Evolutionary conservation across 1,139 yeast species (phyloP).

Genomic region (Debaryomyces sp.): DNA sequence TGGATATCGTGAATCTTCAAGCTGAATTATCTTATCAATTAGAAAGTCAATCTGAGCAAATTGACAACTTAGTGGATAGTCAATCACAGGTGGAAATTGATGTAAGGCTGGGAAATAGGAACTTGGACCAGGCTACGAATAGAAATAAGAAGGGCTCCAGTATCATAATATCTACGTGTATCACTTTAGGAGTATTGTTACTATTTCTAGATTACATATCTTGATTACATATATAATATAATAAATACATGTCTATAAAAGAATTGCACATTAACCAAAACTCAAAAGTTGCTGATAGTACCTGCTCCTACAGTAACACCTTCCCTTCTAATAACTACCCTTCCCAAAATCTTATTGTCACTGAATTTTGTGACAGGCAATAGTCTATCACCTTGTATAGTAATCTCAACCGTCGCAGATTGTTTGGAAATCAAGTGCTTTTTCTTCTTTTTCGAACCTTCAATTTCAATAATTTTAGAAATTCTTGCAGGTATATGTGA

Average conservation of each 20-base stretch:
- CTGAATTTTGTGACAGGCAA: constrained; percentile 65
- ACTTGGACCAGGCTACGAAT: constrained; percentile 69
- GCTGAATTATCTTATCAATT: constrained; percentile 77
- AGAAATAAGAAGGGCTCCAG: constrained; percentile 73
- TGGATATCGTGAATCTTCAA: constrained; percentile 80
- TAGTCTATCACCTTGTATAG: constrained; percentile 53
- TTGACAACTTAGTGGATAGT: constrained; percentile 65
- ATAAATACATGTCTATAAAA: neutral
- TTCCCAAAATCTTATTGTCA: constrained; percentile 68
- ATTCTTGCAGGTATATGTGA: constrained; percentile 76
- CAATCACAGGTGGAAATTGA: constrained; percentile 73
- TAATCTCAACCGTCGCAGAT: constrained; percentile 71
- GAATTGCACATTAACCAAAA: neutral
- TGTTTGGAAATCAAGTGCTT: constrained; percentile 76
- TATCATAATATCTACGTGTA: constrained; percentile 61
- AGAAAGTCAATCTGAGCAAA: constrained; percentile 74
- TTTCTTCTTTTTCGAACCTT: constrained; percentile 45
- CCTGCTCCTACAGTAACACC: constrained; percentile 93
- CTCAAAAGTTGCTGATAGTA: constrained; percentile 37
- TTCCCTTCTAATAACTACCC: constrained; percentile 82
- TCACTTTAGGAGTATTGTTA: constrained; percentile 63
- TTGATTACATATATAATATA: constrained; percentile 17
- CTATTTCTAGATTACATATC: constrained; percentile 64
- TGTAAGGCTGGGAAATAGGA: constrained; percentile 72
- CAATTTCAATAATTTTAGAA: constrained; percentile 54